A percentile compares a stretch with the other conserved stretches of the same genome.
Evolutionary conservation across 495 filamentous ascomycete species (phyloP).

Genomic region (Neurospora sublineolata): DNA sequence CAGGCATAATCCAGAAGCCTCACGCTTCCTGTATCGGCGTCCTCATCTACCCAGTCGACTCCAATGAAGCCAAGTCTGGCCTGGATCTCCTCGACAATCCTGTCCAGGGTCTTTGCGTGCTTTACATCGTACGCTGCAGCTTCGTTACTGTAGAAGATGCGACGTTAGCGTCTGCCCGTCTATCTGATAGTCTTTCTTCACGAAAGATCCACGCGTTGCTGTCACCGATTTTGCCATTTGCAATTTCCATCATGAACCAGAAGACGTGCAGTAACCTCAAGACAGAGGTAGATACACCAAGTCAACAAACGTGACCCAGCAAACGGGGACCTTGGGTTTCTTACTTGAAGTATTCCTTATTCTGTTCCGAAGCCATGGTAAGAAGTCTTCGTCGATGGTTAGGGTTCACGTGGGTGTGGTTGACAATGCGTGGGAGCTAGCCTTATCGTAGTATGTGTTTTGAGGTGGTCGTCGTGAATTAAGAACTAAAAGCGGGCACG

Average conservation of each 20-base stretch:
- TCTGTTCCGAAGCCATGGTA: conserved; percentile 19
- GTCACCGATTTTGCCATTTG: too few species aligned
- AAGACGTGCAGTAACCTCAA: too few species aligned
- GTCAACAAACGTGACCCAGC: not conserved
- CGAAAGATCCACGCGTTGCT: not conserved
- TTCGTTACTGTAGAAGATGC: conserved; percentile 18
- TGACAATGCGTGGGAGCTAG: not conserved
- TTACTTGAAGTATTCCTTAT: conserved; percentile 37
- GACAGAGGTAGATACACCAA: not conserved
- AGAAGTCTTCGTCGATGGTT: not conserved
- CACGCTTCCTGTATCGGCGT: conserved; percentile 28
- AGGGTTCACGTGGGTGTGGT: not conserved
- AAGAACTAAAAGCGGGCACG: not conserved
- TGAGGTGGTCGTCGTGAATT: not conserved
- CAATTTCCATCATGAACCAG: not conserved
- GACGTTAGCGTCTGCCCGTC: not conserved
- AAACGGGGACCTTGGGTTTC: conserved; percentile 5
- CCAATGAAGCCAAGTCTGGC: conserved; percentile 50
- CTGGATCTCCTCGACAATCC: conserved; percentile 37
- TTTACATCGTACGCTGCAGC: conserved; percentile 30
- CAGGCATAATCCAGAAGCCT: conserved; percentile 66
- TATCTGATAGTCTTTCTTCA: not conserved
- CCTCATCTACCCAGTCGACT: conserved; percentile 37
- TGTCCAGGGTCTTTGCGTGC: conserved; percentile 26
- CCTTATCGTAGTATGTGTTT: not conserved